Conservation (phyloP, 176 grass and related monocot species). For the Hsuehochloa calcarea region DNA sequence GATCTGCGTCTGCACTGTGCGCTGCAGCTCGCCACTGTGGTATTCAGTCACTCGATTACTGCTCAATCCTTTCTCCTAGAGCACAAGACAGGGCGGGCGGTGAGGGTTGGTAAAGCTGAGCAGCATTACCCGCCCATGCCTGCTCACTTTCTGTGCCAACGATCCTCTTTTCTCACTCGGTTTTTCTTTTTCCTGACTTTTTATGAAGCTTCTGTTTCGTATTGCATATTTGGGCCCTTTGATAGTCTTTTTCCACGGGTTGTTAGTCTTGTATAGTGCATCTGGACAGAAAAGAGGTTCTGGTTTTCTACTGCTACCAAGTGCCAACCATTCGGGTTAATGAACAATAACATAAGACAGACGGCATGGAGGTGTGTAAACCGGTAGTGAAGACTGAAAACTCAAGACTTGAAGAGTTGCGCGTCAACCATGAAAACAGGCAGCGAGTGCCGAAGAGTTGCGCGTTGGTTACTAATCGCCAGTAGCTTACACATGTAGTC, state of each 20-base stretch:
- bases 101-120: not conserved
- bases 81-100: not conserved
- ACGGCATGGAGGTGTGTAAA: not conserved
- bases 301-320: not conserved
- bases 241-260: not conserved
- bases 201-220: constrained; percentile 1
- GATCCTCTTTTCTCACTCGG: not conserved
- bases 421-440: not conserved
- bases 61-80: not conserved
- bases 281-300: not conserved
- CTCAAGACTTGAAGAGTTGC: not conserved
- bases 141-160: constrained; percentile 18
- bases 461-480: not conserved
- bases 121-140: not conserved
- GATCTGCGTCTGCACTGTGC: not conserved
- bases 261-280: not conserved
- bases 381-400: not conserved
- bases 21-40: not conserved
- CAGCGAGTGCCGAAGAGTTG: not conserved
- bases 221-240: not conserved
- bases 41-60: not conserved
- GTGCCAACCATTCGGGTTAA: not conserved
- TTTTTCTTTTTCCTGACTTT: not conserved
- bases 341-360: not conserved
- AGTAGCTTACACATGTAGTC: not conserved